Evolutionary conservation across 208 protist species (phyloP), one percentile per base, ranked within the genome.

Genomic region (Leishmania gerbilli): DNA sequence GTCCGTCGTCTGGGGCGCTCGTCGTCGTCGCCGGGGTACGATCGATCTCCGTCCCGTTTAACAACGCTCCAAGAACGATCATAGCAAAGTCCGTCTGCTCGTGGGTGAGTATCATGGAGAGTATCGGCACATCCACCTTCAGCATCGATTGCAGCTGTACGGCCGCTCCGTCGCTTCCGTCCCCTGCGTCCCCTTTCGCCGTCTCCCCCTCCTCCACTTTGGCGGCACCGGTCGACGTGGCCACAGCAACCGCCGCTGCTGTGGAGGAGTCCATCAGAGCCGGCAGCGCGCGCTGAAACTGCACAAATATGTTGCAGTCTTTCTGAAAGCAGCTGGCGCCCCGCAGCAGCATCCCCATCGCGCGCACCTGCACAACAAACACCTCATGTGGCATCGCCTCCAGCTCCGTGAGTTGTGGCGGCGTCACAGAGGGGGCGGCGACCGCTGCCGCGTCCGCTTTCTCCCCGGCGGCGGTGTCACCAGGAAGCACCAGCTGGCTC

Each of bases 51-150:
- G 74, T 81, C 40, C 80, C 76, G 51, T 88, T 83, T 53, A 90
- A 31, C 45, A 94, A 86, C 8, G 88, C 87, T 1, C 92, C 94
- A 7, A 93, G 72, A 24, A 96, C 84, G 60, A 95, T 91, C 77
- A 97, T 86, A 31, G 90, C 42, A 42, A 89, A 92, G 65, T 90
- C 75, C 34, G 90, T 81, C 83, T 97, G 94, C 47, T 62, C 71
- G 69, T 87, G 76, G 4, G 90, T 83, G 64, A 90, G 79, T 69
- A 71, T 82, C 81, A 88, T 82, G 31, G 75, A 67, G 9, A 90
- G 60, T 24, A 84, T 67, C 7, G 78, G 68, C 67, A 88, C 71
- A n/a, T 83, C 77, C 19, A 90, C 60, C 72, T 74, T 79, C 62
- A 87, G 71, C n/a, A 88, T 58, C 45, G 79, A 80, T 42, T 71